These are phyloP conservation scores for Auxenochlorella protothecoides DNA, from an alignment of 139 green algal genomes.

Conservation along the genomic window DNA sequence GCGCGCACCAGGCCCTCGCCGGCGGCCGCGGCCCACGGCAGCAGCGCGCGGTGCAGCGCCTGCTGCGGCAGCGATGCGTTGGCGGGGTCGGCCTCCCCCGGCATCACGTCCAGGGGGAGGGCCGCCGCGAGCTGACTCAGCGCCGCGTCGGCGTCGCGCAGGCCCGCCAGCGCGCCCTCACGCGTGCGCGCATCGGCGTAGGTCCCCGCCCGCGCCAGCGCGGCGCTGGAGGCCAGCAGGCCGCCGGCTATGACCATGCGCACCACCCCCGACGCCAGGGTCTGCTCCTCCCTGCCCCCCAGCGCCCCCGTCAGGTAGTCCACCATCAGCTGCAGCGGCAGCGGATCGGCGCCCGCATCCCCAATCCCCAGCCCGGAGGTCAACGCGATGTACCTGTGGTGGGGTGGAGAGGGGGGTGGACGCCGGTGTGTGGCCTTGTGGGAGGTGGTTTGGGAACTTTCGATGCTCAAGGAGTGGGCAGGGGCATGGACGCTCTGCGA, in stretches of 20 bases:
- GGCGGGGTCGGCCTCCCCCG: constrained; percentile 74
- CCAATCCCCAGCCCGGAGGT: constrained; percentile 83
- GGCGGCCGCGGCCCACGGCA: constrained; percentile 46
- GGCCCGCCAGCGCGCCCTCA: neutral
- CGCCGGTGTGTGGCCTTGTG: neutral
- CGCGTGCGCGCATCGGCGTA: constrained; percentile 18
- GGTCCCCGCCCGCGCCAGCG: constrained; percentile 39
- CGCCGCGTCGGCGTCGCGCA: constrained; percentile 49
- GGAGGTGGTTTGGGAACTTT: too few relatives aligned
- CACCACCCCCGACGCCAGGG: constrained; percentile 36
- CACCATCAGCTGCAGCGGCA: constrained; percentile 53
- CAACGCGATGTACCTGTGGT: constrained; percentile 73
- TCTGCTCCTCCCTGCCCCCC: constrained; percentile 52
- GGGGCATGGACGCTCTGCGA: too few relatives aligned
- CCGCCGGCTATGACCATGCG: constrained; percentile 66
- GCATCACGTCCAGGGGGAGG: constrained; percentile 93
- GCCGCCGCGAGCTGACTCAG: constrained; percentile 57
- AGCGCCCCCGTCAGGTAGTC: constrained; percentile 79
- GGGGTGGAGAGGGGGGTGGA: neutral
- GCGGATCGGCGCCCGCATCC: constrained; percentile 14
- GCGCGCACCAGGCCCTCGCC: constrained; percentile 34
- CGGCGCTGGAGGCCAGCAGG: constrained; percentile 25
- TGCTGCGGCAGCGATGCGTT: constrained; percentile 93
- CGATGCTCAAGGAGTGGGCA: too few relatives aligned
- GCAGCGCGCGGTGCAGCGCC: constrained; percentile 83